Base-by-base conservation (phyloP, 2,329 filamentous ascomycete genomes). In the Catunica adiposa region DNA sequence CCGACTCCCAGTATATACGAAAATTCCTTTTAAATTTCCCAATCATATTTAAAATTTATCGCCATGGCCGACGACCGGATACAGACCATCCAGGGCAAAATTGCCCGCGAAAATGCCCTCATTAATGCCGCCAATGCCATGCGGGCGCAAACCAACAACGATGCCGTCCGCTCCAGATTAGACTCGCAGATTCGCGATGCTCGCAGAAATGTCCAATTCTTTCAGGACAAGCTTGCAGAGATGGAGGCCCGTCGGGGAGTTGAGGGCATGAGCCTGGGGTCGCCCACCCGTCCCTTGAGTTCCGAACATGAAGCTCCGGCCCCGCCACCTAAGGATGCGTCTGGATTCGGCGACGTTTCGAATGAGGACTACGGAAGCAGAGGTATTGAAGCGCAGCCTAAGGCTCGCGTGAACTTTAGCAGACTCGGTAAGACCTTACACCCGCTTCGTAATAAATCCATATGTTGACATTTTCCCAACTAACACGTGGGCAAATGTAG, bases 131-230 rank as follows among this genome's bases (percentile, higher is more conserved):
- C 90, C 63, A 92, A 87, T 71, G 81, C 86, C 64, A 95, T 98
- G 89, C 85, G 89, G 71, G 84, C 89, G 71, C 89, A 92, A 69
- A 96, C 90, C 63, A 87, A 88, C 73, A 98, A 98, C 70, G 85
- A 89, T 63, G 79, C 82, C 60, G 90, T 97, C 61, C 84, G 89
- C 66, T 89, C 89, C 63, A 82, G 88, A 65, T 82, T 95, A 68
- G 90, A 97, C 66, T 85, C 83, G 60, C 89, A 96, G 71, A 94
- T 98, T 71, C 86, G 89, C 66, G 90, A 97, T 70, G 88, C 87
- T 62, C 82, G 86, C 62, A 80, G 89, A 64, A 97, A 97, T 69
- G 86, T 98, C 64, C 82, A 89, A 68, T 98, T 97, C 71, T 84
- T 98, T 62, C 89, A 97, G 73, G 86, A 92, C 68, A 88, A 86